Percentiles rank a stretch among this genome's conserved stretches.
phyloP scores from a whole-genome alignment of 306 rosid species.

The Aeschynomene evenia region DNA sequence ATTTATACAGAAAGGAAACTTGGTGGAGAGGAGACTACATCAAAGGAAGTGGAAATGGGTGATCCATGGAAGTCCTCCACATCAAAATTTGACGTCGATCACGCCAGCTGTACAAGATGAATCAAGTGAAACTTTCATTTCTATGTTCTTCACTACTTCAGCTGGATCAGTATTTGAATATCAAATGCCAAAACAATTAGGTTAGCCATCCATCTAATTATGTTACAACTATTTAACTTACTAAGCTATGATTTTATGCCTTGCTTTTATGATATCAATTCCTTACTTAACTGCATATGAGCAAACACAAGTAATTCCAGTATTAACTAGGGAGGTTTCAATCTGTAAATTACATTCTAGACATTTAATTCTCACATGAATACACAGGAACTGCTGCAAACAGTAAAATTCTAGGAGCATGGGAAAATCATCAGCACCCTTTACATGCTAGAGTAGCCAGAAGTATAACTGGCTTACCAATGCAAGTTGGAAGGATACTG shows the following conservation, averaged over 20 bases:
- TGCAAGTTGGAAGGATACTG: constrained; percentile 66
- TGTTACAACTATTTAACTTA: constrained; percentile 12
- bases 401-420: constrained; percentile 47
- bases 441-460: constrained; percentile 75
- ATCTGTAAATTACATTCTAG: neutral
- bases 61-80: constrained; percentile 72
- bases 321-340: neutral
- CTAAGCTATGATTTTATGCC: neutral
- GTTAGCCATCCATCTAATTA: constrained; percentile 41
- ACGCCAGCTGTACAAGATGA: constrained; percentile 59
- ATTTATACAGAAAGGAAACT: constrained; percentile 61
- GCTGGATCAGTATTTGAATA: constrained; percentile 72
- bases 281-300: constrained; percentile 11
- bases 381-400: constrained; percentile 50
- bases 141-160: constrained; percentile 72
- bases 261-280: constrained; percentile 10
- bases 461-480: constrained; percentile 67
- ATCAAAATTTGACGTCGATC: constrained; percentile 68
- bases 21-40: constrained; percentile 78
- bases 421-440: constrained; percentile 79
- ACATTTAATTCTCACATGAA: constrained; percentile 31
- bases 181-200: constrained; percentile 53
- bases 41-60: constrained; percentile 98
- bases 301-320: neutral
- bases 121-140: constrained; percentile 48